Base-by-base conservation (phyloP, 129 eudicot species). In the Arctium lappa region DNA sequence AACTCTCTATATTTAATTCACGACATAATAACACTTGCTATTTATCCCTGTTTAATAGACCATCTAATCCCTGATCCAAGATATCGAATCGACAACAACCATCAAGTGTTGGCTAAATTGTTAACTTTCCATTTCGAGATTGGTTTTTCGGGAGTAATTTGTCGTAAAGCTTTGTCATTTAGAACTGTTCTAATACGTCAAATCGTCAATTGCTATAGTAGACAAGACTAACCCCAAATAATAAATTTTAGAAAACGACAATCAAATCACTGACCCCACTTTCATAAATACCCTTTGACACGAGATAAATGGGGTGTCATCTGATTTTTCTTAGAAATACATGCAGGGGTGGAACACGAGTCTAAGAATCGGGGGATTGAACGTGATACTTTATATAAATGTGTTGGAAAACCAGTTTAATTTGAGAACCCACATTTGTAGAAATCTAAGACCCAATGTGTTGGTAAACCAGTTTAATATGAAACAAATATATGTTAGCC, bases 61-160 rank as follows among this genome's bases (percentile, higher is more conserved):
- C 82, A 77, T 71, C 33, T 80, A 40, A 60, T 62, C 9, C 69
- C 18, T 18, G 39, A 60, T 81, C 79, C 70, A 80, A 30, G 8
- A 62, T 74, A 63, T 60, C 27, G 56, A 80, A 37, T 53, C 15
- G 38, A 29, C 31, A 81, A 69, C 33, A 37, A 36, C 60, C 39
- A 56, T 73, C 40, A 39, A 2, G 65, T 73, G 79, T 60, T 2
- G 0, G 8, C 29, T 60, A 8, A 8, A 46, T 60, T 8, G 29
- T 69, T 77, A 48, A 68, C 66, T 50, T 44, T 82, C 76, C 29
- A 33, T 66, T 68, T 82, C 18, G 6, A 82, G 76, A 6, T 82
- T 76, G 22, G 10, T 53, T 39, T 82, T 44, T 18, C 34, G 69
- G 13, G 69, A 75, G 69, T 12, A 65, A 18, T 7, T 34, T 75